phyloP scores from a whole-genome alignment of 148 eudicot species.

The Camellia sinensis region DNA sequence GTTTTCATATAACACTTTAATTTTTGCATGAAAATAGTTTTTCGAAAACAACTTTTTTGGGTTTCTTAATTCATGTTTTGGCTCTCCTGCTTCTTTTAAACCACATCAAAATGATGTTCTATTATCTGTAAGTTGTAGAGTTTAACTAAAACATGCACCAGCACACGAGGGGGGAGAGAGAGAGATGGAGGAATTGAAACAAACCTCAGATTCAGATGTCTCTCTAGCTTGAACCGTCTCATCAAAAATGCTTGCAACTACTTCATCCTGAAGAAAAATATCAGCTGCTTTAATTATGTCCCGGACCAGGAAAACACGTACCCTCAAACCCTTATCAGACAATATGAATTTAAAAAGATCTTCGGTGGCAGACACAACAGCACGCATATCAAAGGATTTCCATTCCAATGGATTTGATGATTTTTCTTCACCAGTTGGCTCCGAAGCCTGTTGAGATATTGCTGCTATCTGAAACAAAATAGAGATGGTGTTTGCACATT shows the following conservation, averaged over 20 bases:
- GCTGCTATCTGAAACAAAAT: slow-evolving; percentile 67
- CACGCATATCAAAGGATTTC: slow-evolving; percentile 78
- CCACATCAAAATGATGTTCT: too few relatives aligned
- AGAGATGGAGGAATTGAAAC: slow-evolving; percentile 6
- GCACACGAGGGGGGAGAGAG: background rate
- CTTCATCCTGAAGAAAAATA: slow-evolving; percentile 61
- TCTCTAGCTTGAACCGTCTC: slow-evolving; percentile 24
- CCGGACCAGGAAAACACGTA: slow-evolving; percentile 68
- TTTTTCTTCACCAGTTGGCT: slow-evolving; percentile 42
- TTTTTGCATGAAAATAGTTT: too few relatives aligned
- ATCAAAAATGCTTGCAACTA: slow-evolving; percentile 31
- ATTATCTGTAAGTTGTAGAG: background rate
- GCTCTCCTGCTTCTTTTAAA: background rate
- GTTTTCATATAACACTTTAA: too few relatives aligned
- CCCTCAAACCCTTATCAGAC: slow-evolving; percentile 78
- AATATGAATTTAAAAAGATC: slow-evolving; percentile 78
- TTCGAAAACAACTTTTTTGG: too few relatives aligned
- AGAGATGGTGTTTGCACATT: slow-evolving; percentile 1
- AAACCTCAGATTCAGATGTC: slow-evolving; percentile 55
- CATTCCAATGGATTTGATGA: slow-evolving; percentile 54
- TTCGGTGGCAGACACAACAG: slow-evolving; percentile 91
- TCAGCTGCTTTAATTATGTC: slow-evolving; percentile 80
- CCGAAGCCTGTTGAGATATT: slow-evolving; percentile 75
- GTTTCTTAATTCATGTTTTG: too few relatives aligned
- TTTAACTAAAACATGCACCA: background rate